phyloP scores from a whole-genome alignment of 2,329 filamentous ascomycete species.

The Pestalotiopsis sp. region DNA sequence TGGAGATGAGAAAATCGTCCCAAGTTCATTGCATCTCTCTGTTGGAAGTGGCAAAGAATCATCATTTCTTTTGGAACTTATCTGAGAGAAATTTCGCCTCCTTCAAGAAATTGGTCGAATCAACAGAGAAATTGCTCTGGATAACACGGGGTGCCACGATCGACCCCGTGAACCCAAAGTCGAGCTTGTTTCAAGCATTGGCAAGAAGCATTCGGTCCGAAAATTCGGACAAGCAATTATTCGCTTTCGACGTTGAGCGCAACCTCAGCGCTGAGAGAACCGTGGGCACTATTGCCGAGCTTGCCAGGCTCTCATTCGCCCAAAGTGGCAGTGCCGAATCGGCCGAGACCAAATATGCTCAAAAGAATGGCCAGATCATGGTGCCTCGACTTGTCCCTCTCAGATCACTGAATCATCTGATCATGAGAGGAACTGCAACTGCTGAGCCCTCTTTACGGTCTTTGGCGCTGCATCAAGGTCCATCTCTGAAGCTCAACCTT shows the following conservation, averaged over 20 bases:
- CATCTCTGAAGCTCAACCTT: conserved; percentile 20
- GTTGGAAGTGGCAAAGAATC: conserved; percentile 40
- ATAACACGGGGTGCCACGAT: conserved; percentile 23
- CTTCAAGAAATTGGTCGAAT: conserved; percentile 41
- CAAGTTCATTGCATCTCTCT: conserved; percentile 45
- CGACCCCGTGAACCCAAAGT: conserved; percentile 33
- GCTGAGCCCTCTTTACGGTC: conserved; percentile 14
- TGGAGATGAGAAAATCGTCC: conserved; percentile 19
- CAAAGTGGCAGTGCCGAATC: neutral
- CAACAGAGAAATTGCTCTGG: conserved; percentile 23
- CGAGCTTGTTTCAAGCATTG: conserved; percentile 46
- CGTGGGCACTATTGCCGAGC: conserved; percentile 24
- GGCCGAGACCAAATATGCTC: conserved; percentile 47
- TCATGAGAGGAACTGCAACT: conserved; percentile 37
- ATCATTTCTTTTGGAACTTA: conserved; percentile 41
- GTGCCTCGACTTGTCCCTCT: conserved; percentile 49
- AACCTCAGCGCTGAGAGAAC: conserved; percentile 25
- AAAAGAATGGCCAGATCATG: conserved; percentile 37
- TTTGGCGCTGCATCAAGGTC: conserved; percentile 16
- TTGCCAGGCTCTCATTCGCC: conserved; percentile 13
- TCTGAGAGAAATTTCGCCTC: conserved; percentile 37
- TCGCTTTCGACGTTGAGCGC: conserved; percentile 35
- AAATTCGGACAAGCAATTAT: conserved; percentile 43
- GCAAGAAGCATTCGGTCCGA: conserved; percentile 53
- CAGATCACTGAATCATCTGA: conserved; percentile 42